phyloP scores from a whole-genome alignment of 2,329 filamentous ascomycete species.

The Apiospora hydei region DNA sequence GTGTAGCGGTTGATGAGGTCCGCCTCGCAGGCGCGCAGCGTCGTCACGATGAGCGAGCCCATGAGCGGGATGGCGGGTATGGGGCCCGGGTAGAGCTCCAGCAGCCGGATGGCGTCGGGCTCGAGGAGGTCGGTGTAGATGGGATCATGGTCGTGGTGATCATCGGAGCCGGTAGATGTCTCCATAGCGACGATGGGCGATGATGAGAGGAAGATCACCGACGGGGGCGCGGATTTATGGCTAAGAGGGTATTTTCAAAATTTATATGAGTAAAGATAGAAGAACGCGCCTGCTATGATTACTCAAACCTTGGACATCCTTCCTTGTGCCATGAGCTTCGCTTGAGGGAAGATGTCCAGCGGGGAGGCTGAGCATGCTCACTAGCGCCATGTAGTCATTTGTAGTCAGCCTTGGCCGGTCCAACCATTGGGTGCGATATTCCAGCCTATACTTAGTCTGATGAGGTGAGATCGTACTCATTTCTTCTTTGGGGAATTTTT shows the following conservation, averaged over 20 bases:
- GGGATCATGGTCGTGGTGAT: background rate
- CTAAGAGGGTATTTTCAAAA: background rate
- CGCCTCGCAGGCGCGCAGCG: background rate
- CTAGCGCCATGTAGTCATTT: slow-evolving; percentile 7
- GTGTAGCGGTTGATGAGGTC: slow-evolving; percentile 6
- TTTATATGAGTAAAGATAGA: background rate
- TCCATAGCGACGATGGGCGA: background rate
- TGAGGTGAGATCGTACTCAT: slow-evolving; percentile 1
- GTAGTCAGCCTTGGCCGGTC: background rate
- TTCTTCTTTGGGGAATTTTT: background rate
- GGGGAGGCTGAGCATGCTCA: background rate
- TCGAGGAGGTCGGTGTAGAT: slow-evolving; percentile 17
- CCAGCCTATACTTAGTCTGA: background rate
- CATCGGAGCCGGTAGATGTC: background rate
- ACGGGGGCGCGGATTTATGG: background rate
- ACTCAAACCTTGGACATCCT: no score
- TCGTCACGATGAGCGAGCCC: background rate
- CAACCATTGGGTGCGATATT: background rate
- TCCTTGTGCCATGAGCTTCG: background rate
- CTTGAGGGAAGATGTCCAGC: background rate
- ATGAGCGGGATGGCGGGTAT: background rate
- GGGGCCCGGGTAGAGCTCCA: slow-evolving; percentile 14
- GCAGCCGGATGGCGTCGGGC: slow-evolving; percentile 14
- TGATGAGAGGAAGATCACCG: background rate
- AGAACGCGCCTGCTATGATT: background rate